Base-by-base conservation (phyloP, 2,329 filamentous ascomycete species). In the Curvularia sp. region DNA sequence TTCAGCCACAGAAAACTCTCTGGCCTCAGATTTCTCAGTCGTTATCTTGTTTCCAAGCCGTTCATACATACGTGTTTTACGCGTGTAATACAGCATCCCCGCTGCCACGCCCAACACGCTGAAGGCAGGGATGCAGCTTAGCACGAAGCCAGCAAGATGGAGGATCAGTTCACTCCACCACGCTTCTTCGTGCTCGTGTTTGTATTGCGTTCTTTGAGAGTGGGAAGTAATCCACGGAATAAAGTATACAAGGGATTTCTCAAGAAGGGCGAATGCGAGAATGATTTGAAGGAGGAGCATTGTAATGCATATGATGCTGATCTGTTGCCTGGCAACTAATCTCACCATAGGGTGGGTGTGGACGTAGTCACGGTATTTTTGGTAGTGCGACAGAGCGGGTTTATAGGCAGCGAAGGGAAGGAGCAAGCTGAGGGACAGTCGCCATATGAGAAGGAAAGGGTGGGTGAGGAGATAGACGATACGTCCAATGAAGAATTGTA, bases 1-100 rank as follows among this genome's bases (percentile, higher is more conserved):
- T 33, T 35, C 35, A 46, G 39, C n/a, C 54, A 38, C 35, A 4
- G 22, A 55, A n/a, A 58, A 63, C 15, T 61, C 61, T 41, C 51
- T 58, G 2, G 56, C 42, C 2, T 51, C 59, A 6, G 41, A 33
- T 33, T 42, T 38, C 13, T 44, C 41, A 10, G 30, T 28, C 46
- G 57, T 49, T 4, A 26, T 18, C 7, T 31, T 50, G 42, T 30
- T 49, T 15, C 48, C 39, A 35, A 55, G 60, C n/a, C 30, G 38
- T 1, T 57, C 59, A 46, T 59, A 57, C 30, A 49, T 52, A 33
- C 24, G 47, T 5, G 50, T 31, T 46, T 61, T 61, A 1, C 55
- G 2, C 24, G 18, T 30, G 15, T 63, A 65, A 15, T 60, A 63
- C 42, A 55, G 12, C 4, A 50, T n/a, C 0, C 48, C 55, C 1